Base-by-base conservation (phyloP, 768 basidiomycete genomes). In the Udeniomyces megalosporus region DNA sequence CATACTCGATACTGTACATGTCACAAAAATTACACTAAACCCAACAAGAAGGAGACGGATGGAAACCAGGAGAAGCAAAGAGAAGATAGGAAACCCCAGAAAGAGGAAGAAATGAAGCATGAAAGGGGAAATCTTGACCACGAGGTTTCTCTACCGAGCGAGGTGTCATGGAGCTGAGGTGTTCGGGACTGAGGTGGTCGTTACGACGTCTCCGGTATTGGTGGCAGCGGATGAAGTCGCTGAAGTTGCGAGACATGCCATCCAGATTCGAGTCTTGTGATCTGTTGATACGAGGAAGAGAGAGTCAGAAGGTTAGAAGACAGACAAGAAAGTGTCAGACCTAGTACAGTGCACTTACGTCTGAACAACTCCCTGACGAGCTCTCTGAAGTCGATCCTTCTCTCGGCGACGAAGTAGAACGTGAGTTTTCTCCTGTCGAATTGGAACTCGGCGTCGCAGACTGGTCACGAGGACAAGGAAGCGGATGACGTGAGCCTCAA, bases 351-450 rank as follows among this genome's bases (percentile, higher is more conserved):
- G 78, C 44, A 90, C 92, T 77, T 95, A 12, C 60, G 49, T 20
- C 62, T 34, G 50, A 63, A 63, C 32, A 63, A 29, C 42, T 63
- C 62, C 31, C 62, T 32, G 15, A 96, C 92, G 67, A 97, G 81
- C 74, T 97, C 92, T 69, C 93, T 81, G 76, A 97, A 95, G 64
- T 76, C 75, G 70, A 97, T 92, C 68, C 93, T 78, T 74, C 89
- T 90, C 68, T 95, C 91, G 58, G 93, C 90, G 63, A 92, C 78
- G 73, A 95, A 99, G 76, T 97, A 97, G 77, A 96, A 96, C 0
- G 93, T 97, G 66, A 99, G 75, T 76, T 97, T 97, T 73, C 91
- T 87, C 62, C 93, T 86, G 74, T 99, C 93, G 38, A 8, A 17
- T 42, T 42, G 38, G 17, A 8, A 42, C 38, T 42, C 38, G 38